Evolutionary conservation across 441 rosid species (phyloP).

Genomic region (Macaranga tanarius): DNA sequence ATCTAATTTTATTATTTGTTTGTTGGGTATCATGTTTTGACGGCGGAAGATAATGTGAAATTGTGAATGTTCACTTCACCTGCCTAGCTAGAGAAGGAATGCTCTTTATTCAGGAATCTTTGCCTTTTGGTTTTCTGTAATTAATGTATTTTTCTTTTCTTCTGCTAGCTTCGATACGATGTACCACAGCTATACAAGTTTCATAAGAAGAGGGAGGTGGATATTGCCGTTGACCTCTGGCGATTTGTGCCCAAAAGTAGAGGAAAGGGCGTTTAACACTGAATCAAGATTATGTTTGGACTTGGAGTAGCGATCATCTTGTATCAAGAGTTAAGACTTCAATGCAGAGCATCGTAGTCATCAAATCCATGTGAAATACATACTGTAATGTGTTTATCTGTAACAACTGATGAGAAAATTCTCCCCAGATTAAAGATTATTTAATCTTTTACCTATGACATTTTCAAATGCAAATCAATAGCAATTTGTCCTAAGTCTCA

Average conservation of each 20-base stretch:
- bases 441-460: no score
- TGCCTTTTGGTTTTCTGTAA: neutral
- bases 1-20: neutral
- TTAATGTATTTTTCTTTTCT: neutral
- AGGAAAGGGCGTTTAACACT: constrained; percentile 6
- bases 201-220: constrained; percentile 84
- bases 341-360: neutral
- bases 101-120: neutral
- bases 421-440: no score
- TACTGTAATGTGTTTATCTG: neutral
- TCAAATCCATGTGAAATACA: neutral
- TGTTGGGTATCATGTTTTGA: no score
- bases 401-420: neutral
- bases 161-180: constrained; percentile 68
- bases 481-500: no score
- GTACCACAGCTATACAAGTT: constrained; percentile 80
- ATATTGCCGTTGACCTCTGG: constrained; percentile 95
- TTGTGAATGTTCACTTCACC: no score
- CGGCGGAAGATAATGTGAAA: no score
- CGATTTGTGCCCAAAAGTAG: constrained; percentile 68
- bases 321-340: neutral
- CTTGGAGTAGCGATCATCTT: neutral
- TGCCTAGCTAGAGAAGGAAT: no score
- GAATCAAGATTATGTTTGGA: constrained; percentile 1
- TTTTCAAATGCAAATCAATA: no score